A percentile compares a stretch with the other conserved stretches of the same genome.
Conservation (phyloP, 441 rosid species). For the Euphorbia schlechtendalii region DNA sequence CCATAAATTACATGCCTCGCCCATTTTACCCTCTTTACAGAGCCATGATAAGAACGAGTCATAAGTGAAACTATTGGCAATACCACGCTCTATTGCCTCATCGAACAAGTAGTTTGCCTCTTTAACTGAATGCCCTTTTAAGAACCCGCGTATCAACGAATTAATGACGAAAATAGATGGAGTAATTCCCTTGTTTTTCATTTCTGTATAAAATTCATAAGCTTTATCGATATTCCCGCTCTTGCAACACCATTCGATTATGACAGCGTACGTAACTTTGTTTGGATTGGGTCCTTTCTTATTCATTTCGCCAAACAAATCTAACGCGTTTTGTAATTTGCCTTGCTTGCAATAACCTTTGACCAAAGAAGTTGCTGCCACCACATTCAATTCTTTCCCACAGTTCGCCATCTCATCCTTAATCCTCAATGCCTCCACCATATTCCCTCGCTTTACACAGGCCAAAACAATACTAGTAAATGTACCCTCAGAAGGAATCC, state of each 20-base stretch:
- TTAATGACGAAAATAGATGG: constrained; percentile 41
- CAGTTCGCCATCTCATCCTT: constrained; percentile 67
- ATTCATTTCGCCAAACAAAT: constrained; percentile 42
- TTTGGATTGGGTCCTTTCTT: constrained; percentile 49
- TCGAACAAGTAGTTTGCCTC: constrained; percentile 37
- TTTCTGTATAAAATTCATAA: constrained; percentile 40
- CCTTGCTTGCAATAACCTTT: constrained; percentile 49
- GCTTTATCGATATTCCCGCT: constrained; percentile 44
- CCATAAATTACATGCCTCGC: constrained; percentile 47
- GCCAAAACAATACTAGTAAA: constrained; percentile 48
- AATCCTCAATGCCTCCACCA: constrained; percentile 49
- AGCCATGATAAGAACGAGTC: constrained; percentile 41
- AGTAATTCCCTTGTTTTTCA: constrained; percentile 40
- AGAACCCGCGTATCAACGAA: constrained; percentile 46
- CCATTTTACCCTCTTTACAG: constrained; percentile 40
- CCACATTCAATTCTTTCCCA: constrained; percentile 46
- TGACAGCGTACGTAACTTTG: constrained; percentile 50
- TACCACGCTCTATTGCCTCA: constrained; percentile 38
- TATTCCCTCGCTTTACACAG: constrained; percentile 47
- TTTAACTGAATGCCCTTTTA: constrained; percentile 34
- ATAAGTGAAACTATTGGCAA: constrained; percentile 43
- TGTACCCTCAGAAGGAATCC: constrained; percentile 36
- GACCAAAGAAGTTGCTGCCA: constrained; percentile 56
- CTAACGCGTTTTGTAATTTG: constrained; percentile 43
- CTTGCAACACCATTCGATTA: constrained; percentile 60